Evolutionary conservation across 352 stramenopile genomes (phyloP).

Genomic region (Phytophthora niederhauseri): DNA sequence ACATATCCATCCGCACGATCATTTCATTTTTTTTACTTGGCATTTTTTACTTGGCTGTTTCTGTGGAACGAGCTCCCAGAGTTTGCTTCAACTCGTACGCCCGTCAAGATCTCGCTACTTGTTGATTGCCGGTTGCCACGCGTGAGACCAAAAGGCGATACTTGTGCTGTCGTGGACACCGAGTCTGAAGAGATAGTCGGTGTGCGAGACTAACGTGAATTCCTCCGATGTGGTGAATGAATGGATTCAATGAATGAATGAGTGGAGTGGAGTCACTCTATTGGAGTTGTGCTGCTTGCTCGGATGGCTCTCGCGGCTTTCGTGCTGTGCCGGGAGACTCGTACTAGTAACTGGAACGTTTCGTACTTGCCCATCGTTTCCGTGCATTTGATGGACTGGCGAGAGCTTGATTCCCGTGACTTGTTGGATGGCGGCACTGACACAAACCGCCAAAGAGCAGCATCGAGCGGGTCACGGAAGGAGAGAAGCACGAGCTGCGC

Average conservation of each 20-base stretch:
- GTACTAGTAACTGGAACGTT: slow-evolving; percentile 15
- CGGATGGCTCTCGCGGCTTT: too few relatives aligned
- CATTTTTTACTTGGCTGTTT: not conserved
- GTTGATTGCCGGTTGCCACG: slow-evolving; percentile 7
- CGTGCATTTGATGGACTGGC: slow-evolving; percentile 3
- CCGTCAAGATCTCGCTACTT: slow-evolving; percentile 1
- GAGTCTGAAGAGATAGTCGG: slow-evolving; percentile 15
- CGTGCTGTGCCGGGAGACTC: not conserved
- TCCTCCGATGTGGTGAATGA: not conserved
- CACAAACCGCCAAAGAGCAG: not conserved
- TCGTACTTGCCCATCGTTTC: slow-evolving; percentile 6
- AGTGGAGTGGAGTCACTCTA: not conserved
- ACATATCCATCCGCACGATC: not conserved
- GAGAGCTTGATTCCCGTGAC: slow-evolving; percentile 18
- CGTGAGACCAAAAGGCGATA: not conserved
- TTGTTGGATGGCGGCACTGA: not conserved
- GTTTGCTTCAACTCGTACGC: not conserved
- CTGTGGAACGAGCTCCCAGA: not conserved
- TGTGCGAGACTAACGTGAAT: slow-evolving; percentile 12
- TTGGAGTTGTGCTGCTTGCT: not conserved
- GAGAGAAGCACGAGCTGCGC: slow-evolving; percentile 7
- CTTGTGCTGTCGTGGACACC: not conserved
- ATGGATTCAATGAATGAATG: not conserved
- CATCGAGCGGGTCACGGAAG: slow-evolving; percentile 2
- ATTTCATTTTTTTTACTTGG: too few relatives aligned